Evolutionary conservation across 257 asterid genomes (phyloP), one percentile per base, ranked within the genome.

Genomic region (Penstemon eatonii): DNA sequence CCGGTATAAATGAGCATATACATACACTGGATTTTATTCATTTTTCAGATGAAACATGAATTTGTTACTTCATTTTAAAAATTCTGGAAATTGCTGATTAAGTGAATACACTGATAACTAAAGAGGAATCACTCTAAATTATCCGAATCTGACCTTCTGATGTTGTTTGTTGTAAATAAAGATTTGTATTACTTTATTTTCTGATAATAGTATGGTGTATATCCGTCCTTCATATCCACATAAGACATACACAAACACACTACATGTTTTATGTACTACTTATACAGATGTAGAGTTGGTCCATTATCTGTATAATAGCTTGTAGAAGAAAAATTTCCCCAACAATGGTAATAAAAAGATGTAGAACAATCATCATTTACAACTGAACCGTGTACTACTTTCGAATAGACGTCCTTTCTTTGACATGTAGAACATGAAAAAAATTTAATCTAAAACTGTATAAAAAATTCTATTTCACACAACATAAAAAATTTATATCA

Each of bases 1-100:
- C 83, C 90, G 86, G 99, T 93, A 85, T 56, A 69, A 53, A 15
- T 47, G 68, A 59, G 71, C 2, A 39, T 5, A 39, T n/a, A 38
- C 12, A 19, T 33, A 43, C 36, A 19, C 19, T 38, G 4, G 44
- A 60, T 11, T 7, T 25, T 63, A 2, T 62, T 53, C 25, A 60
- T 40, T 5, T 65, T 43, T 11, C 4, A 57, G 47, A 51, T 46
- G n/a, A 15, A 54, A 36, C 8, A 46, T 4, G n/a, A 42, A 56
- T 60, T 60, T n/a, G 15, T 40, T 33, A 41, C 36, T 65, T 42
- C 37, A 3, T 40, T 42, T 66, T 52, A 37, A 67, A 25, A 38
- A 67, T 8, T 60, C 39, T 33, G 4, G 7, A 15, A 3, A 39
- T 57, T 51, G 49, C 58, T 47, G 61, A 13, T 59, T 15, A 7